A percentile compares a stretch with the other conserved stretches of the same genome.
Conservation (phyloP, 208 protist species). For the Crithidia expoeki region DNA sequence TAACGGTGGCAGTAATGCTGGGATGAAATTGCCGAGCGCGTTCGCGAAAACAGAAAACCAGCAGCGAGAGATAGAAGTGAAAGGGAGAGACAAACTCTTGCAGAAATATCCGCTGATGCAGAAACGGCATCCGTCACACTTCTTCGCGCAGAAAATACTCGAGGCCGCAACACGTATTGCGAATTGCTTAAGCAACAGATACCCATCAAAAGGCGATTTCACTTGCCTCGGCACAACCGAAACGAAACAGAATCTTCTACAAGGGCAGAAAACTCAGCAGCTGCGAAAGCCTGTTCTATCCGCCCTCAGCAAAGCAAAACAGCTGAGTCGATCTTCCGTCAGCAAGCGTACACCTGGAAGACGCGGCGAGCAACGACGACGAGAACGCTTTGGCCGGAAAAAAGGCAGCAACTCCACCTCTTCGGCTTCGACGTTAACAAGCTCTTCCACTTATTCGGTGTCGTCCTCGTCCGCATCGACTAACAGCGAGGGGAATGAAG, state of each 20-base stretch:
- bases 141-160: slow-evolving; percentile 7
- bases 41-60: too few relatives aligned
- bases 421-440: neutral
- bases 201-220: too few relatives aligned
- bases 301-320: neutral
- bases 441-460: neutral
- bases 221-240: too few relatives aligned
- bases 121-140: slow-evolving; percentile 5
- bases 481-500: neutral
- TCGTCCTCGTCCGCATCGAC: neutral
- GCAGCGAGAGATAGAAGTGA: neutral
- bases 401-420: slow-evolving; percentile 9
- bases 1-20: neutral
- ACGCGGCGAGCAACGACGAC: neutral
- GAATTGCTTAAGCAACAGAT: too few relatives aligned
- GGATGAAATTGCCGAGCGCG: too few relatives aligned
- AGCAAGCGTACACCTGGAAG: neutral
- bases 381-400: neutral
- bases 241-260: too few relatives aligned
- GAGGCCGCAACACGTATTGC: neutral
- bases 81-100: neutral
- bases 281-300: too few relatives aligned
- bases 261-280: too few relatives aligned
- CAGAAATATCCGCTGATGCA: neutral
- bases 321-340: neutral